phyloP scores from a whole-genome alignment of 345 rosid species.

The Orychophragmus violaceus region DNA sequence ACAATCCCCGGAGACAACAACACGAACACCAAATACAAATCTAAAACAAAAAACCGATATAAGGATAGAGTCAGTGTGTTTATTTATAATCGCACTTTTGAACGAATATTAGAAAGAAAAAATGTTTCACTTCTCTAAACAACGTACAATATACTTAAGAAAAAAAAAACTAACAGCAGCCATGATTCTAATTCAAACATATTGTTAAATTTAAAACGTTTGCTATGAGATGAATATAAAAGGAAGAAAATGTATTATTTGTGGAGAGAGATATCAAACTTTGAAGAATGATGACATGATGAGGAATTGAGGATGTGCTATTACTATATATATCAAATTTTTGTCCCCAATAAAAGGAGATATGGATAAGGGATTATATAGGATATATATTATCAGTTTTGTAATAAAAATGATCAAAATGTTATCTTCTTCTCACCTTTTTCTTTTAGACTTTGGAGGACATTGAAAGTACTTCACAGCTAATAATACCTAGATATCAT shows the following conservation, averaged over 20 bases:
- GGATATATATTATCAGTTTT: not conserved
- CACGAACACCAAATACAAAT: too few relatives aligned
- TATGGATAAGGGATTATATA: not conserved
- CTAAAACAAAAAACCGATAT: too few relatives aligned
- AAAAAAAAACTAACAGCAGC: not conserved
- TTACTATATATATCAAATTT: not conserved
- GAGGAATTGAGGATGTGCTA: not conserved
- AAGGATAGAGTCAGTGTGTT: too few relatives aligned
- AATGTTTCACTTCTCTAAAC: not conserved
- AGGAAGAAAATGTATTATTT: not conserved
- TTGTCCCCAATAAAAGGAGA: not conserved
- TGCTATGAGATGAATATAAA: not conserved
- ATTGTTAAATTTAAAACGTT: not conserved
- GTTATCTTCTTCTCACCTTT: not conserved
- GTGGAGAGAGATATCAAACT: constrained; percentile 7
- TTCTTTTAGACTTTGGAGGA: constrained; percentile 6
- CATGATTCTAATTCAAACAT: not conserved
- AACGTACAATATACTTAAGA: not conserved
- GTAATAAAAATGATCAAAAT: not conserved
- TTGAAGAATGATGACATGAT: constrained; percentile 3
- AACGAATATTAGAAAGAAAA: not conserved
- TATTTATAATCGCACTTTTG: not conserved
- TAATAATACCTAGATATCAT: constrained; percentile 1
- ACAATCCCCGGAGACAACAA: too few relatives aligned
- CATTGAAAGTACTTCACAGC: constrained; percentile 10